These are phyloP conservation scores for Gossypium thurberi DNA, from an alignment of 345 rosid genomes.

Conservation along the genomic window DNA sequence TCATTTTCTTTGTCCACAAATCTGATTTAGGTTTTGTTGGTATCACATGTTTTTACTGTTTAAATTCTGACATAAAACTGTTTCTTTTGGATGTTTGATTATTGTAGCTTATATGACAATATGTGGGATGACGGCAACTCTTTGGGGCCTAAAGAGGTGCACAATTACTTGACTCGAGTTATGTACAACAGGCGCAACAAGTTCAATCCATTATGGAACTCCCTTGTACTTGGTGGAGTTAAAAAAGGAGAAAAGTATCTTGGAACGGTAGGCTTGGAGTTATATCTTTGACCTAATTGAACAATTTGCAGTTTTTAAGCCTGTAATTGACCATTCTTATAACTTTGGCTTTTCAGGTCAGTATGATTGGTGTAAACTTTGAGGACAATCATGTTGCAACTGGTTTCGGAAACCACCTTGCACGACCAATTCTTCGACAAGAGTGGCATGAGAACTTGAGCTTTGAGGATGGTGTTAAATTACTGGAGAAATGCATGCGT, in stretches of 20 bases:
- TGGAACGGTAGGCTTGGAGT: conserved; percentile 57
- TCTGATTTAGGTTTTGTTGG: background rate
- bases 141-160: conserved; percentile 97
- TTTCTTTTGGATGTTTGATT: conserved; percentile 11
- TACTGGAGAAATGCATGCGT: conserved; percentile 97
- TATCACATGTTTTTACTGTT: background rate
- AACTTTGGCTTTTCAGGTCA: conserved; percentile 44
- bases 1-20: background rate
- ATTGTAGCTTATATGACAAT: conserved; percentile 77
- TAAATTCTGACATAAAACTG: conserved; percentile 13
- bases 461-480: conserved; percentile 84
- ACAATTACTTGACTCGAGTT: conserved; percentile 83
- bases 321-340: conserved; percentile 8
- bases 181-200: conserved; percentile 98
- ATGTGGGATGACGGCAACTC: conserved; percentile 99
- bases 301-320: conserved; percentile 2
- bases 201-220: conserved; percentile 92
- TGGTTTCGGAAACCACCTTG: conserved; percentile 95
- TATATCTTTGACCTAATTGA: background rate
- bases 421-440: conserved; percentile 89
- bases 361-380: conserved; percentile 87
- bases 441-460: conserved; percentile 89
- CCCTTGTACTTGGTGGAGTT: conserved; percentile 94
- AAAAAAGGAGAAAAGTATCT: conserved; percentile 91
- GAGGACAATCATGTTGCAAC: conserved; percentile 95